Evolutionary conservation across 768 basidiomycete genomes (phyloP).

Genomic region (Trichaptum fuscoviolaceum): DNA sequence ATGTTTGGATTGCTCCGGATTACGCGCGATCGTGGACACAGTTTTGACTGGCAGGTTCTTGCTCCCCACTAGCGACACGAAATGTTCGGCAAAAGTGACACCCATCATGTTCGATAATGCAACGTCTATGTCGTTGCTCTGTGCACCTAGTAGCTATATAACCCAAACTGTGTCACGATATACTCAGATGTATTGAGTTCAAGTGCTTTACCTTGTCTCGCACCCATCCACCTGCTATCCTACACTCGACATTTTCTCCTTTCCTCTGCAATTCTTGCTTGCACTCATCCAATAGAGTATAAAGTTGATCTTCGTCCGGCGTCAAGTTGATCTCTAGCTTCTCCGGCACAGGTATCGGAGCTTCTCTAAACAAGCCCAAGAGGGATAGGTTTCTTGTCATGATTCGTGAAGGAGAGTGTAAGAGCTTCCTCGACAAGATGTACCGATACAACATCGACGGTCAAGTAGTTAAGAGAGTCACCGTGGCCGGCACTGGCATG

Average conservation of each 20-base stretch:
- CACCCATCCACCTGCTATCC: conserved; percentile 98
- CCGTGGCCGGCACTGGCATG: too few relatives aligned
- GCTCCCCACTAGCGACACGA: conserved; percentile 56
- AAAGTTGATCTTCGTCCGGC: conserved; percentile 62
- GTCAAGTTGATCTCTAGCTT: conserved; percentile 50
- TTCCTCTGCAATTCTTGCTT: conserved; percentile 45
- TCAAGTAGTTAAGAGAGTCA: not conserved
- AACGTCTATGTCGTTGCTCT: conserved; percentile 92
- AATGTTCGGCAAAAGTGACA: conserved; percentile 74
- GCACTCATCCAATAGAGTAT: conserved; percentile 77
- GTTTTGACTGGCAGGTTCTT: conserved; percentile 50
- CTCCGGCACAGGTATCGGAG: conserved; percentile 26
- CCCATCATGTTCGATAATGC: conserved; percentile 90
- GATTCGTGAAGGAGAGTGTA: not conserved
- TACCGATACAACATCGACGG: not conserved
- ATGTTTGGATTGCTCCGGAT: conserved; percentile 97
- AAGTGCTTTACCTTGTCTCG: conserved; percentile 78
- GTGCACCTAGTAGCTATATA: conserved; percentile 65
- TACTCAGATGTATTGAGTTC: not conserved
- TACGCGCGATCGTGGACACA: conserved; percentile 82
- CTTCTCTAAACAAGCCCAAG: conserved; percentile 1
- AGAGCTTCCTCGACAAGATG: not conserved
- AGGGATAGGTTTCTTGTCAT: not conserved
- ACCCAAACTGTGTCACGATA: not conserved
- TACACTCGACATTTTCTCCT: conserved; percentile 58